phyloP scores from a whole-genome alignment of 192 early-diverging fungal genomes.

The Podila minutissima region DNA sequence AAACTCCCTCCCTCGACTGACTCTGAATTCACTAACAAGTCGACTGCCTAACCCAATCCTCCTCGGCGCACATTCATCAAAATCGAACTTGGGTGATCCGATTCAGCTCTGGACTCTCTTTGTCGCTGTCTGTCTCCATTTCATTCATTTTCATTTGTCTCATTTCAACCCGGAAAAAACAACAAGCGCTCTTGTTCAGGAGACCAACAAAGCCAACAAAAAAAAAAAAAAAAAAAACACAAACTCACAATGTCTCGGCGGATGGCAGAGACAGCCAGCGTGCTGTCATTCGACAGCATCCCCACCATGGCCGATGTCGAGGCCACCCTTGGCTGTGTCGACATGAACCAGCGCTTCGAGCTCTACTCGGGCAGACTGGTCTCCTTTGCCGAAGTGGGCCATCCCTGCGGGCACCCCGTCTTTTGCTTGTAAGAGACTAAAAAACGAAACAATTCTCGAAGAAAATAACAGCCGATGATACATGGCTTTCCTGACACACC shows the following conservation, averaged over 20 bases:
- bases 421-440: constrained; percentile 45
- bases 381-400: constrained; percentile 54
- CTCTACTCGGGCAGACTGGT: constrained; percentile 52
- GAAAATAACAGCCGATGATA: too few relatives aligned
- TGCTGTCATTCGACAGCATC: constrained; percentile 50
- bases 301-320: constrained; percentile 53
- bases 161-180: neutral
- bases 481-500: neutral
- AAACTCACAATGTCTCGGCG: constrained; percentile 34
- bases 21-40: too few relatives aligned
- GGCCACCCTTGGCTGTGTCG: constrained; percentile 49
- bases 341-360: constrained; percentile 50
- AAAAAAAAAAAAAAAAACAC: neutral
- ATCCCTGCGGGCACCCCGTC: constrained; percentile 53
- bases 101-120: neutral
- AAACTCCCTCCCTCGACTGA: neutral
- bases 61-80: too few relatives aligned
- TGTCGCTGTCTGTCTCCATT: neutral
- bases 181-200: neutral
- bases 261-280: constrained; percentile 47
- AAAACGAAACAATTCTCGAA: too few relatives aligned
- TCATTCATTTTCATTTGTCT: neutral
- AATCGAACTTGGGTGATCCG: neutral
- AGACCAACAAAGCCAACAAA: constrained; percentile 1
- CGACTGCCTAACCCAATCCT: too few relatives aligned